A percentile compares a stretch with the other conserved stretches of the same genome.
phyloP scores from a whole-genome alignment of 129 eudicot species.

The Tagetes erecta region DNA sequence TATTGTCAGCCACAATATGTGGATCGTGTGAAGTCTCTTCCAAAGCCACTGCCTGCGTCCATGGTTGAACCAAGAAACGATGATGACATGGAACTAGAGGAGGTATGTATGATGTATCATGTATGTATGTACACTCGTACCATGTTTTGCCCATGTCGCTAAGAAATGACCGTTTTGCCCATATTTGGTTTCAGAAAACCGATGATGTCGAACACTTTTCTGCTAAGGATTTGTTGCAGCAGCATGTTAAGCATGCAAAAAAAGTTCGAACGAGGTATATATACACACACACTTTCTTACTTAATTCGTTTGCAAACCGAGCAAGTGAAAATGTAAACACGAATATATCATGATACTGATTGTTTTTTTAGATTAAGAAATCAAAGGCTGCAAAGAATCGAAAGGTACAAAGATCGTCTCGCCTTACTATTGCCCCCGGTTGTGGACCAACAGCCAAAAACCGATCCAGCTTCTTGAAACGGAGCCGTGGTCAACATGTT shows the following conservation, averaged over 20 bases:
- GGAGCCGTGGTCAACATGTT: neutral
- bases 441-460: constrained; percentile 61
- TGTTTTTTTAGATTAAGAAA: constrained; percentile 54
- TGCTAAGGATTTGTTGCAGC: constrained; percentile 61
- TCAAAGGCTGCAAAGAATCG: constrained; percentile 68
- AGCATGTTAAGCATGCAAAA: constrained; percentile 83
- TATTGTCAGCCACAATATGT: constrained; percentile 49
- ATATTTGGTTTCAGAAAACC: constrained; percentile 45
- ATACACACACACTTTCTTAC: constrained; percentile 23
- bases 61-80: constrained; percentile 36
- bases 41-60: constrained; percentile 68
- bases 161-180: constrained; percentile 18
- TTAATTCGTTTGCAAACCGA: neutral
- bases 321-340: neutral
- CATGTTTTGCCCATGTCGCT: constrained; percentile 11
- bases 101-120: constrained; percentile 44
- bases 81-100: constrained; percentile 51
- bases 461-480: constrained; percentile 39
- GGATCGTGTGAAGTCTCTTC: constrained; percentile 58
- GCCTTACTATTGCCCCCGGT: constrained; percentile 81
- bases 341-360: neutral
- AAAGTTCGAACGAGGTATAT: constrained; percentile 80
- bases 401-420: constrained; percentile 86
- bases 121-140: neutral
- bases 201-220: constrained; percentile 52